Evolutionary conservation across 768 basidiomycete species (phyloP), one percentile per base, ranked within the genome.

Genomic region (Leccinum truebloodii): DNA sequence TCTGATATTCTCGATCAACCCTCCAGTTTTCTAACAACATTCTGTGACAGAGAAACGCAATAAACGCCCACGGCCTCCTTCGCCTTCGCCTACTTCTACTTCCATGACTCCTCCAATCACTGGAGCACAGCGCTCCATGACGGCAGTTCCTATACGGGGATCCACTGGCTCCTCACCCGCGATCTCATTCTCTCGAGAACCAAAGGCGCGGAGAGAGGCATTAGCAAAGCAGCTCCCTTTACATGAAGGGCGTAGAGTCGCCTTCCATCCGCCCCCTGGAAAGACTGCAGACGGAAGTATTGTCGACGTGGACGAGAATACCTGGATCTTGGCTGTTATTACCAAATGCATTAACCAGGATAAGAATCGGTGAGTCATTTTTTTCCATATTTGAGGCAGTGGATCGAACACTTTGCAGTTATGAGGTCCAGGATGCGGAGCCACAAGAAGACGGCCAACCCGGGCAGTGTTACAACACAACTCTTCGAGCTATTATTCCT

Each of bases 351-450:
- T 91, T 48, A 86, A 85, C 56, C 82, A 83, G 52, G 89, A 92
- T 63, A 91, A 89, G 71, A 85, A 87, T 65, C 82, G 83, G 86
- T 87, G 61, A 14, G 78, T 65, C 10, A 34, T 37, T 24, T 44
- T 56, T 22, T 41, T 56, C 54, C 16, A 20, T 1, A 30, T 32
- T 26, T 35, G 34, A 6, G 44, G 41, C 26, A 59, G 34, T 32
- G 34, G 9, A 57, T 6, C 7, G 8, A 58, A 52, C 18, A 54
- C 34, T 34, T 9, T 46, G 14, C 60, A 93, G 90, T 63, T 94
- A 94, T 64, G 90, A 92, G 72, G 92, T 94, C 0, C 89, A 91
- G 73, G 92, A 94, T 69, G 86, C 84, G 41, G 92, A 94, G 64
- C 88, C 89, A 20, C 88, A 90, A 72, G 91, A 92, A 70, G 88